These are phyloP conservation scores for Pestalotiopsis sp. DNA, from an alignment of 2,329 filamentous ascomycete genomes.

Conservation along the genomic window DNA sequence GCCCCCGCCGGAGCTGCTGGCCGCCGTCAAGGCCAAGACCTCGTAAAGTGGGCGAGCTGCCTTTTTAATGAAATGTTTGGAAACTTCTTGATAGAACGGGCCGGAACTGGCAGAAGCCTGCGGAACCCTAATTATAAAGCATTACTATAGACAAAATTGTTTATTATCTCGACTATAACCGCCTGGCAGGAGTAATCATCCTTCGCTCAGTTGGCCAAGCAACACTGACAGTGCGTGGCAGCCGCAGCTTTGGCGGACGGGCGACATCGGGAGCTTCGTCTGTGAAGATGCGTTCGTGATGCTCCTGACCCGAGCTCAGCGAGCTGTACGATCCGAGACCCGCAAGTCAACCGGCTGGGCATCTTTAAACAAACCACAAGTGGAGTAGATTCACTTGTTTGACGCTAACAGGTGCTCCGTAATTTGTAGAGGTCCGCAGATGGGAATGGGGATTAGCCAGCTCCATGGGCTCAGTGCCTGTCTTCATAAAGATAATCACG, in stretches of 20 bases:
- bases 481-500: background rate
- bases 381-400: constrained; percentile 2
- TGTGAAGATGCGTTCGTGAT: background rate
- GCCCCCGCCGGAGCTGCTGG: constrained; percentile 81
- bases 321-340: background rate
- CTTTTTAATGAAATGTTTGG: background rate
- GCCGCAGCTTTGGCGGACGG: no score
- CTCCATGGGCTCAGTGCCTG: background rate
- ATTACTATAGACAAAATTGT: constrained; percentile 1
- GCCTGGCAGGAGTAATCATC: background rate
- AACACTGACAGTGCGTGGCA: no score
- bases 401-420: constrained; percentile 4
- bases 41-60: constrained; percentile 20
- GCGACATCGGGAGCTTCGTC: background rate
- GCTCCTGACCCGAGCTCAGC: background rate
- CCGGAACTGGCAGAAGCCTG: background rate
- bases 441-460: background rate
- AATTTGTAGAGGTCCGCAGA: background rate
- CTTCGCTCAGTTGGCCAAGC: no score
- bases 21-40: constrained; percentile 52
- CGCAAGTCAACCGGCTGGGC: background rate
- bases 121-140: background rate
- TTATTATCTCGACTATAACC: background rate
- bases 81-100: constrained; percentile 1
- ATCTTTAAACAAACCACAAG: background rate